Conservation (phyloP, 306 rosid genomes). For the Inga laurina region DNA sequence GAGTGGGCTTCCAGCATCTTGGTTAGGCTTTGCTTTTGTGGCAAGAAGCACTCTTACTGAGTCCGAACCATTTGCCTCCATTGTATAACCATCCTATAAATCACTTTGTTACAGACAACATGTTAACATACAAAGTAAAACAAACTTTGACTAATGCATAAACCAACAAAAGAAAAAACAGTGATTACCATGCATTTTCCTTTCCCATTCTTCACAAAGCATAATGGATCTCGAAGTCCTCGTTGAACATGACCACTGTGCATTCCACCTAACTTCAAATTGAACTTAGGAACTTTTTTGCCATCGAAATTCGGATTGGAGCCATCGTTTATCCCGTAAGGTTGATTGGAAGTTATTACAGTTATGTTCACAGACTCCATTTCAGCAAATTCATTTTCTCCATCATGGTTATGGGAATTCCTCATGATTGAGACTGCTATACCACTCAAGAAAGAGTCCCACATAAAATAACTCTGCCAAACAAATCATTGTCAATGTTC, state of each 20-base stretch:
- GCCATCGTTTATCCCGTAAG: slow-evolving; percentile 74
- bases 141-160: neutral
- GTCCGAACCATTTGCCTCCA: slow-evolving; percentile 57
- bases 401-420: slow-evolving; percentile 44
- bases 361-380: slow-evolving; percentile 87
- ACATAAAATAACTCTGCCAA: slow-evolving; percentile 88
- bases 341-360: slow-evolving; percentile 81
- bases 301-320: slow-evolving; percentile 87
- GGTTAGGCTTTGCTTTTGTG: slow-evolving; percentile 74
- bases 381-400: slow-evolving; percentile 82
- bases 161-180: neutral
- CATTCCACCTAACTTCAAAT: slow-evolving; percentile 63
- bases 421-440: slow-evolving; percentile 85
- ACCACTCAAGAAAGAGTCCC: slow-evolving; percentile 88
- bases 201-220: slow-evolving; percentile 63
- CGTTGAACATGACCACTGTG: slow-evolving; percentile 90
- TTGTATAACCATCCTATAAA: slow-evolving; percentile 88
- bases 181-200: slow-evolving; percentile 79
- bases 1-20: slow-evolving; percentile 50
- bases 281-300: slow-evolving; percentile 60
- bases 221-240: slow-evolving; percentile 76
- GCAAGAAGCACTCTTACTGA: slow-evolving; percentile 82
- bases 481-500: slow-evolving; percentile 1
- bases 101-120: slow-evolving; percentile 28
- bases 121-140: neutral